Evolutionary conservation across 2,329 filamentous ascomycete genomes (phyloP).

Genomic region (Hymenoscyphus albidus): DNA sequence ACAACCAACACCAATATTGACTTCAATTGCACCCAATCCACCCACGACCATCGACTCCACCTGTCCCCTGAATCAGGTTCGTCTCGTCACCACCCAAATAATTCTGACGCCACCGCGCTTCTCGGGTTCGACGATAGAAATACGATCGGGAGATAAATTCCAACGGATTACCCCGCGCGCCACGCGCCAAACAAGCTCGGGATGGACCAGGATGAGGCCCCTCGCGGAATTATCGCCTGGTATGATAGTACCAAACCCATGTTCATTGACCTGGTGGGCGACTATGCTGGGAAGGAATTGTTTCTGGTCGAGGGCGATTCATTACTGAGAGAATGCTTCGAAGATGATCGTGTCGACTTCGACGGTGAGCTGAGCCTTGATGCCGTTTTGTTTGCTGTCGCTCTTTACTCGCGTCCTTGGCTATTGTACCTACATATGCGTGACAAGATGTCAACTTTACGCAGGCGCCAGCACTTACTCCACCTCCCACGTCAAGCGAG

Average conservation of each 20-base stretch:
- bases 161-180: constrained; percentile 3
- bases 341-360: constrained; percentile 62
- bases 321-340: constrained; percentile 60
- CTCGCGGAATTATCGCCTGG: constrained; percentile 29
- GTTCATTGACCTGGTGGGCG: constrained; percentile 64
- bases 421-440: not conserved
- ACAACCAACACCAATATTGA: not conserved
- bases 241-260: constrained; percentile 43
- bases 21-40: not conserved
- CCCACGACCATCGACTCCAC: not conserved
- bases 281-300: constrained; percentile 70
- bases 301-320: constrained; percentile 73
- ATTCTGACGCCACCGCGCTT: not conserved
- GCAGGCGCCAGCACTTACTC: not conserved
- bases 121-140: not conserved
- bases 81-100: not conserved
- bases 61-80: not conserved
- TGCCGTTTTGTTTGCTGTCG: not conserved
- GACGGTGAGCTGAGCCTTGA: constrained; percentile 37
- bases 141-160: not conserved
- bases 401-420: not conserved
- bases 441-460: not conserved
- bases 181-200: constrained; percentile 13
- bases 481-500: not conserved
- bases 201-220: constrained; percentile 12